phyloP scores from a whole-genome alignment of 768 basidiomycete genomes.

The Phanerodontia chrysosporium region DNA sequence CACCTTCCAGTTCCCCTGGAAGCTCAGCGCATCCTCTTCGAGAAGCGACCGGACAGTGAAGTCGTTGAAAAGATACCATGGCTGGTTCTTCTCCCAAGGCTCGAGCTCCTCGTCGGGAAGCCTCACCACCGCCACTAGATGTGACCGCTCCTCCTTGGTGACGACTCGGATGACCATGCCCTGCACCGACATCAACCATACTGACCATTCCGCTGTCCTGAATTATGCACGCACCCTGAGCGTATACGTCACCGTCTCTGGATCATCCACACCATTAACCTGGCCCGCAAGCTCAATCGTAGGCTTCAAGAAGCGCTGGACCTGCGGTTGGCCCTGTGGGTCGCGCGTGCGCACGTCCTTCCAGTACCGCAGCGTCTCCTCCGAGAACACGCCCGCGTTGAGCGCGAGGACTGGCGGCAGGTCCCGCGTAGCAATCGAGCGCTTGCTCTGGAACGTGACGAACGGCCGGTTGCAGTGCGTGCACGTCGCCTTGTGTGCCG shows the following conservation, averaged over 20 bases:
- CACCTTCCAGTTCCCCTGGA: conserved; percentile 92
- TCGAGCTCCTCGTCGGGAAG: conserved; percentile 37
- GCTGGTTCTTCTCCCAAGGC: conserved; percentile 34
- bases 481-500: conserved; percentile 84
- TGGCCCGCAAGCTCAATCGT: conserved; percentile 55
- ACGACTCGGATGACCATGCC: conserved; percentile 79
- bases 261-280: conserved; percentile 53
- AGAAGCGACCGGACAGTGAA: conserved; percentile 84
- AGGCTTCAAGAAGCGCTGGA: conserved; percentile 56
- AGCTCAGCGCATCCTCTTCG: conserved; percentile 84
- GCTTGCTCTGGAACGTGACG: conserved; percentile 64
- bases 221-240: conserved; percentile 54
- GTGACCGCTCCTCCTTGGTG: conserved; percentile 66
- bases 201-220: not conserved
- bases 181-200: conserved; percentile 32
- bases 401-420: conserved; percentile 83
- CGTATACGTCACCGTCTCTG: conserved; percentile 56
- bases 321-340: not conserved
- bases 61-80: conserved; percentile 97
- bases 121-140: conserved; percentile 82
- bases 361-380: conserved; percentile 76
- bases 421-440: conserved; percentile 57
- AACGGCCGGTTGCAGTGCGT: conserved; percentile 70
- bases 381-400: conserved; percentile 77
- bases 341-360: conserved; percentile 46